A percentile compares a stretch with the other conserved stretches of the same genome.
phyloP scores from a whole-genome alignment of 2,329 filamentous ascomycete genomes.

The Gaeumannomyces tritici region DNA sequence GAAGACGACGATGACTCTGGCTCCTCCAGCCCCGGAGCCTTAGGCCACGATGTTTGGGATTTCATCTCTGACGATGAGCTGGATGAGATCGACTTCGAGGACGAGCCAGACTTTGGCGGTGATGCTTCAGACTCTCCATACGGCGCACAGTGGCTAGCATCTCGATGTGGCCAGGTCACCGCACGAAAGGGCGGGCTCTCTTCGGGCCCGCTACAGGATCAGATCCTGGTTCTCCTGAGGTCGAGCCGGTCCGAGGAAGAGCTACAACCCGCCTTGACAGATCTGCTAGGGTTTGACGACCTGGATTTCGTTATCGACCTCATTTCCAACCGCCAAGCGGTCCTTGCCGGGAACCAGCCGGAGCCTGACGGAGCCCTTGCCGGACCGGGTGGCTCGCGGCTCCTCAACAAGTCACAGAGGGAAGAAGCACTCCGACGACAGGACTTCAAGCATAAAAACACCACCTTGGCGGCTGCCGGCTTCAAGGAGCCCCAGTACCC shows the following conservation, averaged over 20 bases:
- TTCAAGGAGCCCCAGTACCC: conserved; percentile 73
- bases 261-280: conserved; percentile 81
- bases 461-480: conserved; percentile 59
- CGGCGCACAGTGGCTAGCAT: conserved; percentile 59
- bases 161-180: conserved; percentile 59
- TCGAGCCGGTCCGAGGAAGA: conserved; percentile 68
- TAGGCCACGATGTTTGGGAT: conserved; percentile 83
- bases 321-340: conserved; percentile 59
- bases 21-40: conserved; percentile 38
- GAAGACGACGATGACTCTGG: conserved; percentile 60
- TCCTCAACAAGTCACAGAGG: conserved; percentile 69
- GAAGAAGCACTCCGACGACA: conserved; percentile 67
- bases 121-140: conserved; percentile 26
- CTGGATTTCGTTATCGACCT: conserved; percentile 88
- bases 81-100: conserved; percentile 40
- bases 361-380: conserved; percentile 2
- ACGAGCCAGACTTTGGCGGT: conserved; percentile 23
- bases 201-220: conserved; percentile 61
- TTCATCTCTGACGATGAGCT: conserved; percentile 72
- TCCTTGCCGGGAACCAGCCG: background rate
- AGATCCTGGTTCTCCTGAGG: conserved; percentile 65
- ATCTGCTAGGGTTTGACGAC: conserved; percentile 87
- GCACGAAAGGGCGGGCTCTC: conserved; percentile 56
- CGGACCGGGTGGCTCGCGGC: conserved; percentile 26
- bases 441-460: conserved; percentile 77